These are phyloP conservation scores for Camillea tinctor DNA, from an alignment of 2,329 filamentous ascomycete genomes.

Conservation along the genomic window DNA sequence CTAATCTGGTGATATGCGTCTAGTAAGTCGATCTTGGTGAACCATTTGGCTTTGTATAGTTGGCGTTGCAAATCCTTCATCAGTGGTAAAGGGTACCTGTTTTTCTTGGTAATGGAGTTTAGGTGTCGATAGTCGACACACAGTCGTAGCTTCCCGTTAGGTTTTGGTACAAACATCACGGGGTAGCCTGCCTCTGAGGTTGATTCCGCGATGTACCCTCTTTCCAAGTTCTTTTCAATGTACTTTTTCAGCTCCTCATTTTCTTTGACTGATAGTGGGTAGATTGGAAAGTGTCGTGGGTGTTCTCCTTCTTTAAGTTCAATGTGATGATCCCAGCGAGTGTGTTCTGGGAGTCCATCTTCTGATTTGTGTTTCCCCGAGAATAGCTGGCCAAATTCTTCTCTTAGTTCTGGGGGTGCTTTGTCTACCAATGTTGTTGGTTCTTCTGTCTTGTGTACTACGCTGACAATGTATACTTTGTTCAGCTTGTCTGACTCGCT, in stretches of 20 bases:
- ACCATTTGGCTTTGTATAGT: slow-evolving; percentile 13
- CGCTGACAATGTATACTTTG: no score
- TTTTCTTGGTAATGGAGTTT: slow-evolving; percentile 27
- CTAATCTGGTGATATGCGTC: slow-evolving; percentile 18
- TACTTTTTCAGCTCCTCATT: no score
- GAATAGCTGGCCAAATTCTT: no score
- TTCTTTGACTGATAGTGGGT: not conserved
- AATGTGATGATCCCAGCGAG: not conserved
- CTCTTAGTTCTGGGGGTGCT: no score
- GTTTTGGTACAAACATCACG: slow-evolving; percentile 20
- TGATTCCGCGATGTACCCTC: no score
- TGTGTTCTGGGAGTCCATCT: no score
- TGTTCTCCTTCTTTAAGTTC: not conserved
- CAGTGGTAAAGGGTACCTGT: slow-evolving; percentile 21
- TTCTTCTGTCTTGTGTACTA: no score
- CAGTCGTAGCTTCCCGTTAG: slow-evolving; percentile 14
- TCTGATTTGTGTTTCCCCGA: no score
- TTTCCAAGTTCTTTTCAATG: no score
- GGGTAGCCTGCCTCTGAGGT: no score
- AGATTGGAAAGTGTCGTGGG: not conserved
- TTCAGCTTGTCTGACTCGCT: no score
- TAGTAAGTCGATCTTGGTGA: slow-evolving; percentile 12
- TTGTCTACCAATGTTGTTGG: no score
- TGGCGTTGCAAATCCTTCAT: slow-evolving; percentile 20
- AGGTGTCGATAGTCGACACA: slow-evolving; percentile 26